Percentiles rank a stretch among this genome's conserved stretches.
These are phyloP conservation scores for Mycena capillaripes DNA, from an alignment of 768 basidiomycete species.

Conservation along the genomic window DNA sequence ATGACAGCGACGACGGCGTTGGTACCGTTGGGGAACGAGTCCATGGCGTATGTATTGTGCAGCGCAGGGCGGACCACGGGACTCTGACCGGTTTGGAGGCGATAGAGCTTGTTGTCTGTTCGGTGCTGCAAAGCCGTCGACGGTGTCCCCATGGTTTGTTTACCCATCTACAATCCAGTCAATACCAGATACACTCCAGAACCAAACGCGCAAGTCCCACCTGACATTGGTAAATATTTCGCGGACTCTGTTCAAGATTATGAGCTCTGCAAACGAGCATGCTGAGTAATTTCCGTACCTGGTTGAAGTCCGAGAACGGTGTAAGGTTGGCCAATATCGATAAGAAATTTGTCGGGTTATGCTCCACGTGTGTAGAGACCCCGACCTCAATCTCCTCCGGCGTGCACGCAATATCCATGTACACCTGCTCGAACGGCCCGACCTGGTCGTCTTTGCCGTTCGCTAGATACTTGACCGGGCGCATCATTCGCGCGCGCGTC, in stretches of 20 bases:
- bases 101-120: conserved; percentile 98
- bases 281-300: conserved; percentile 64
- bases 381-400: conserved; percentile 85
- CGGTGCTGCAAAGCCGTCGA: conserved; percentile 91
- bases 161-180: conserved; percentile 84
- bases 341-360: conserved; percentile 94
- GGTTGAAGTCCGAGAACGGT: conserved; percentile 99
- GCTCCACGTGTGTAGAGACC: conserved; percentile 92
- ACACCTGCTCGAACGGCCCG: conserved; percentile 98
- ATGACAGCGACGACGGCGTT: conserved; percentile 99
- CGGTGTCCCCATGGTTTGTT: conserved; percentile 99
- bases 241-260: conserved; percentile 71
- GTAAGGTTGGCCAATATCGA: conserved; percentile 98
- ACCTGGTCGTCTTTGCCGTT: conserved; percentile 92
- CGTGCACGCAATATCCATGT: conserved; percentile 97
- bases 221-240: conserved; percentile 96
- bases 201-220: conserved; percentile 48
- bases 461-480: conserved; percentile 91
- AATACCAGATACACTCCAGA: not conserved
- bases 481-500: conserved; percentile 93
- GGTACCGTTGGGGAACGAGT: conserved; percentile 97
- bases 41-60: conserved; percentile 97
- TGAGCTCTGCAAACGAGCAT: conserved; percentile 1
- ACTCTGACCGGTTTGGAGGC: conserved; percentile 94
- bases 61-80: conserved; percentile 93